Percentiles rank a stretch among this genome's conserved stretches.
phyloP scores from a whole-genome alignment of 441 rosid genomes.

The Geranium incanum region DNA sequence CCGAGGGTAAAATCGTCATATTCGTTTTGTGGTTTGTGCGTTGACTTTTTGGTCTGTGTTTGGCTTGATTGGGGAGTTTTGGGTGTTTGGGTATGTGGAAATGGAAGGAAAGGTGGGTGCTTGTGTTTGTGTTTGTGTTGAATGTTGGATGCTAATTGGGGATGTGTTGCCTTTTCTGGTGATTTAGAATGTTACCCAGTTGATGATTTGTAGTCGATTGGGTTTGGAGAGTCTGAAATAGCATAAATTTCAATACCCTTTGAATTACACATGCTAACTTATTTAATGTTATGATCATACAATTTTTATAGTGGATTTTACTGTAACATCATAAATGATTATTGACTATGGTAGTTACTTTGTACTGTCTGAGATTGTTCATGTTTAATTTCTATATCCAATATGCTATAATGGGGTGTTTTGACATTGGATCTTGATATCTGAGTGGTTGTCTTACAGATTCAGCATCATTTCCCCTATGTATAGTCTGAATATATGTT shows the following conservation, averaged over 20 bases:
- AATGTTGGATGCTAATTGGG: background rate
- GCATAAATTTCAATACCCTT: no score
- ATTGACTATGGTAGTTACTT: background rate
- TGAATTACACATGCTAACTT: background rate
- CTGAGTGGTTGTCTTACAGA: background rate
- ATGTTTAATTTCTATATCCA: background rate
- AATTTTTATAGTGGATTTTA: background rate
- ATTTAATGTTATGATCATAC: background rate
- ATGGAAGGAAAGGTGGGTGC: background rate
- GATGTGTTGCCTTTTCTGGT: background rate
- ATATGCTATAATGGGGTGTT: background rate
- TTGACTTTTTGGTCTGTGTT: no score
- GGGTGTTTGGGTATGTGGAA: background rate
- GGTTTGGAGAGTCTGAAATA: background rate
- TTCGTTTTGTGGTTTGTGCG: no score
- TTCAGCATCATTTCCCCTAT: no score
- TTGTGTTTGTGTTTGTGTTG: background rate
- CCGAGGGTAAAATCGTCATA: slow-evolving; percentile 35
- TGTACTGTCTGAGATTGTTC: background rate
- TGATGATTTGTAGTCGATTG: background rate
- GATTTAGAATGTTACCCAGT: background rate
- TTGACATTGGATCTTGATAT: background rate
- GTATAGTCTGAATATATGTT: no score
- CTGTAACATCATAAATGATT: background rate
- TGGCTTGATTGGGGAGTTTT: slow-evolving; percentile 45